phyloP scores from a whole-genome alignment of 176 grass and related monocot genomes.

The Hyparrhenia diplandra region DNA sequence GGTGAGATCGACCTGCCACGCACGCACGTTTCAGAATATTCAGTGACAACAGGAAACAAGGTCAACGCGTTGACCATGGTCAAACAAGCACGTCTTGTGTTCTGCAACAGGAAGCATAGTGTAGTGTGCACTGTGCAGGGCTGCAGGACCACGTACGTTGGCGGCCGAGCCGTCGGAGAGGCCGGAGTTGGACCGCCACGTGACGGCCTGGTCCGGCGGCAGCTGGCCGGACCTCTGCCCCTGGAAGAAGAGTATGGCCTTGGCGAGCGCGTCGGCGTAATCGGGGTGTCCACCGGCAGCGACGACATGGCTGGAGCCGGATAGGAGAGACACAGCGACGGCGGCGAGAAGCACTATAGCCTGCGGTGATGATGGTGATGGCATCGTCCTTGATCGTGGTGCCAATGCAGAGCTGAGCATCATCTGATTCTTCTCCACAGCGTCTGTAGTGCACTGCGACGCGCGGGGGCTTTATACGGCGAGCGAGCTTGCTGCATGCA shows the following conservation, averaged over 20 bases:
- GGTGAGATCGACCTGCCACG: slow-evolving; percentile 57
- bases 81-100: too few relatives aligned
- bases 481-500: slow-evolving; percentile 1
- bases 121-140: too few relatives aligned
- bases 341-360: slow-evolving; percentile 11
- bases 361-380: not conserved
- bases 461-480: not conserved
- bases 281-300: slow-evolving; percentile 33
- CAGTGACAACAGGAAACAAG: not conserved
- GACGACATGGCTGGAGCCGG: not conserved
- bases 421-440: not conserved
- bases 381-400: not conserved
- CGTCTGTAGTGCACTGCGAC: too few relatives aligned
- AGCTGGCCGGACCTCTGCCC: slow-evolving; percentile 80
- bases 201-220: slow-evolving; percentile 54
- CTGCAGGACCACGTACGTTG: too few relatives aligned
- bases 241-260: slow-evolving; percentile 84
- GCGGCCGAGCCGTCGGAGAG: slow-evolving; percentile 64
- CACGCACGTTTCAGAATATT: too few relatives aligned
- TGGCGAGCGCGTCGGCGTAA: slow-evolving; percentile 71
- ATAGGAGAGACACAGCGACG: not conserved
- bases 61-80: not conserved
- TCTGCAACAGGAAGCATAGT: too few relatives aligned
- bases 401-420: not conserved
- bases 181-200: slow-evolving; percentile 77